A percentile compares a stretch with the other conserved stretches of the same genome.
Evolutionary conservation across 2,329 filamentous ascomycete species (phyloP).

Genomic region (Botrytis aclada): DNA sequence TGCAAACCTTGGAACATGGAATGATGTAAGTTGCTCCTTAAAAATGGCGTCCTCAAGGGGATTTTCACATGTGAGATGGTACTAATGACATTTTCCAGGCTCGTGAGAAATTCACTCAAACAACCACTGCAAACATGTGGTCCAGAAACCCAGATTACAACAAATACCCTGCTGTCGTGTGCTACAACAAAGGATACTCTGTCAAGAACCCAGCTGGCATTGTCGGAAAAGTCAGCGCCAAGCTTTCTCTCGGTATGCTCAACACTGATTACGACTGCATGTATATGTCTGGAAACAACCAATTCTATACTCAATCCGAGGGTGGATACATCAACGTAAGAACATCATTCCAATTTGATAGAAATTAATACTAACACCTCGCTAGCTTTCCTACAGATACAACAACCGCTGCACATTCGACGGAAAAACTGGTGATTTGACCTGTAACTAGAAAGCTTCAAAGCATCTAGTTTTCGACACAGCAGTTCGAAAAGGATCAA

Average conservation of each 20-base stretch:
- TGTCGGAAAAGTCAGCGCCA: not conserved
- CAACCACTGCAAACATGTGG: not conserved
- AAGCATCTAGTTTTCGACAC: not conserved
- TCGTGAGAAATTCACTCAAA: not conserved
- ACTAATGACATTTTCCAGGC: not conserved
- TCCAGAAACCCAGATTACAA: not conserved
- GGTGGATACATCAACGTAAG: not conserved
- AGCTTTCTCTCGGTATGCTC: not conserved
- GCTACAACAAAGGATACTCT: not conserved
- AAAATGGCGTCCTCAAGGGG: not conserved
- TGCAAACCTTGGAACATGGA: not conserved
- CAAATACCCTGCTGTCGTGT: not conserved
- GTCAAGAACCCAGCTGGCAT: not conserved
- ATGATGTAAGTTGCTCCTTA: not conserved
- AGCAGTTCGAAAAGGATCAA: not conserved
- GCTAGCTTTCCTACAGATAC: not conserved
- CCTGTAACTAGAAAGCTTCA: not conserved
- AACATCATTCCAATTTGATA: not conserved
- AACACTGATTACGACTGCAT: not conserved
- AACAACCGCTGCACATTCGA: not conserved
- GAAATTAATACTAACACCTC: not conserved
- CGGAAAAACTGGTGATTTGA: not conserved
- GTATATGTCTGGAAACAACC: not conserved
- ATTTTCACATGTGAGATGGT: no score
- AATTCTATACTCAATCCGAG: not conserved